Percentiles rank a stretch among this genome's conserved stretches.
Evolutionary conservation across 495 filamentous ascomycete genomes (phyloP).

Genomic region (Immersiella caudata): DNA sequence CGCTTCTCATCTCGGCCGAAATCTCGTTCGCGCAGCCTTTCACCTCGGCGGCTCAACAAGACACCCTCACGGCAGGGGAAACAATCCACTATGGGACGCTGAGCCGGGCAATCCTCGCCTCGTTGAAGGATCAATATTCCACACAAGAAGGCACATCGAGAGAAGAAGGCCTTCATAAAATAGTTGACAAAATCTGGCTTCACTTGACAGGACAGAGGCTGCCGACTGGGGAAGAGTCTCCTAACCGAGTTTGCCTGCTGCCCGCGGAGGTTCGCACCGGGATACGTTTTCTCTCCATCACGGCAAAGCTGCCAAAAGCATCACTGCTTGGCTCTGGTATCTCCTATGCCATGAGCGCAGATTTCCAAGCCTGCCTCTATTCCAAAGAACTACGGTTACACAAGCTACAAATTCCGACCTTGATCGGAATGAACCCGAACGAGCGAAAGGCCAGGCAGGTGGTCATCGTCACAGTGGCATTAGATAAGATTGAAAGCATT

Average conservation of each 20-base stretch:
- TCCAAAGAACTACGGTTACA: slow-evolving; percentile 39
- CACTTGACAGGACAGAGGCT: slow-evolving; percentile 32
- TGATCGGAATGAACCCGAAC: slow-evolving; percentile 64
- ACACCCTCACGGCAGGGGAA: slow-evolving; percentile 53
- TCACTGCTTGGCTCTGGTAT: slow-evolving; percentile 53
- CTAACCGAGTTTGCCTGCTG: slow-evolving; percentile 26
- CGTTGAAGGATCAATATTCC: not conserved
- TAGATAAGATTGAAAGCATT: slow-evolving; percentile 47
- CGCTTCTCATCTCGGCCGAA: slow-evolving; percentile 54
- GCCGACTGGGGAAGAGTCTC: not conserved
- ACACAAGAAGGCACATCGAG: not conserved
- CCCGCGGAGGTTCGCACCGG: slow-evolving; percentile 25
- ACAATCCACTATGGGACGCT: slow-evolving; percentile 66
- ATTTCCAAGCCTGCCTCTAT: slow-evolving; percentile 32
- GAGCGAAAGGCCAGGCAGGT: slow-evolving; percentile 62
- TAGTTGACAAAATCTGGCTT: slow-evolving; percentile 39
- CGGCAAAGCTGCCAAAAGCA: slow-evolving; percentile 55
- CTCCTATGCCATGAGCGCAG: slow-evolving; percentile 43
- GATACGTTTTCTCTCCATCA: slow-evolving; percentile 45
- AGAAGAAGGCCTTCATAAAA: not conserved
- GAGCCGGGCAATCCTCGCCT: slow-evolving; percentile 53
- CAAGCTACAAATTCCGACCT: slow-evolving; percentile 56
- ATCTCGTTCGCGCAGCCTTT: slow-evolving; percentile 53
- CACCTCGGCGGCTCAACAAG: slow-evolving; percentile 46
- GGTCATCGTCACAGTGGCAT: slow-evolving; percentile 55